Evolutionary conservation across 371 early-diverging fungal genomes (phyloP), one percentile per base, ranked within the genome.

Genomic region (Cokeromyces recurvatus): DNA sequence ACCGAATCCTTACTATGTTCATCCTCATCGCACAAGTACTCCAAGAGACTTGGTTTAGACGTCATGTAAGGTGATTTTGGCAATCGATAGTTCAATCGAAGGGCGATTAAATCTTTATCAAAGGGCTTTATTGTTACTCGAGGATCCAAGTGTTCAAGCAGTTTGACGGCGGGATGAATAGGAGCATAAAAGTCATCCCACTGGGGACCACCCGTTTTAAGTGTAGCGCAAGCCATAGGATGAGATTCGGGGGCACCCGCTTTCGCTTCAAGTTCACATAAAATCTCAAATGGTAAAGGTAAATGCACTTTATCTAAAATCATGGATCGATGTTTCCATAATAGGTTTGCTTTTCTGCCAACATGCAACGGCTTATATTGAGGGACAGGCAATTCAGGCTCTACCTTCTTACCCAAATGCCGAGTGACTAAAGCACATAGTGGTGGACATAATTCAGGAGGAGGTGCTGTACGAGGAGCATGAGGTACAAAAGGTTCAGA

Each of bases 391-490:
- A 75, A 36, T 11, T 37, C 32, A 0, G 75, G 75, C 5, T 64
- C 65, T 5, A 66, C 9, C 16, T 51, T 43, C 32, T 62, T 71
- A 0, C 32, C 29, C 3, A 64, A 17, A 32, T 53, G 32, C 12
- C 53, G 42, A 0, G 14, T 36, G 1, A 71, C 48, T 2, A 75
- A n/a, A 3, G 32, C 42, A 8, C 36, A 16, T 14, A 71, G n/a
- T 8, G 64, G 60, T 8, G 50, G 51, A 31, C 64, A 75, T 1
- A 75, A 35, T 3, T 51, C 45, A 7, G 67, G 66, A 6, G 75
- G 75, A 7, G 75, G 75, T 3, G 75, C 62, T 23, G 75, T 75
- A 16, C 61, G 66, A 8, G 67, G 66, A 2, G 53, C 56, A 48
- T 68, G 67, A 5, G 71, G 51, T 4, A 68, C 56, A 22, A 71